Percentiles rank a stretch among this genome's conserved stretches.
Conservation (phyloP, 805 yeast species). For the Starmerella khaoyaiensis region DNA sequence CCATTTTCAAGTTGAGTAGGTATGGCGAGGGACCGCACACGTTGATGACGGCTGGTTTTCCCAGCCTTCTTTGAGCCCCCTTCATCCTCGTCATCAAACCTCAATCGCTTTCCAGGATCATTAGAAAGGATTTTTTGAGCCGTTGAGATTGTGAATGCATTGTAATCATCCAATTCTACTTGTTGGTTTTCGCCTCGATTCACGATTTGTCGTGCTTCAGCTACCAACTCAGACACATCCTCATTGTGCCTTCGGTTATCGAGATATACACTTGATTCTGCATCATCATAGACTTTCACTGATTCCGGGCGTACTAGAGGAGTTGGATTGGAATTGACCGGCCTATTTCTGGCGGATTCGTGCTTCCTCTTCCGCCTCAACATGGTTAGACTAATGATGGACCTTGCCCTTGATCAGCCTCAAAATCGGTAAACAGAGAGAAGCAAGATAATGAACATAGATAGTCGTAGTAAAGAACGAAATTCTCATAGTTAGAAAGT, state of each 20-base stretch:
- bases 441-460: no score
- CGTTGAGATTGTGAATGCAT: constrained; percentile 21
- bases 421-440: no score
- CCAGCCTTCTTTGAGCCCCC: neutral
- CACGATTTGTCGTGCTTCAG: constrained; percentile 21
- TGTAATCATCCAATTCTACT: constrained; percentile 22
- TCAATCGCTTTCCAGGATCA: constrained; percentile 9
- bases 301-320: no score
- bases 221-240: constrained; percentile 22
- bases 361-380: no score
- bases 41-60: neutral
- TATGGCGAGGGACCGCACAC: neutral
- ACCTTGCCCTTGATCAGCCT: no score
- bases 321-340: no score
- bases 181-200: constrained; percentile 5
- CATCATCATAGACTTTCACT: constrained; percentile 22
- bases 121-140: constrained; percentile 22
- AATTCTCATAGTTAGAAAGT: no score
- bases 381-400: no score
- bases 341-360: no score
- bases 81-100: constrained; percentile 3
- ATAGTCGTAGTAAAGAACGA: no score
- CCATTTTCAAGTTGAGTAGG: neutral
- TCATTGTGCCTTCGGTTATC: constrained; percentile 20
- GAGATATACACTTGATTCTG: constrained; percentile 25